Base-by-base conservation (phyloP, 1,284 basidiomycete species). In the Exobasidium rhododendri region DNA sequence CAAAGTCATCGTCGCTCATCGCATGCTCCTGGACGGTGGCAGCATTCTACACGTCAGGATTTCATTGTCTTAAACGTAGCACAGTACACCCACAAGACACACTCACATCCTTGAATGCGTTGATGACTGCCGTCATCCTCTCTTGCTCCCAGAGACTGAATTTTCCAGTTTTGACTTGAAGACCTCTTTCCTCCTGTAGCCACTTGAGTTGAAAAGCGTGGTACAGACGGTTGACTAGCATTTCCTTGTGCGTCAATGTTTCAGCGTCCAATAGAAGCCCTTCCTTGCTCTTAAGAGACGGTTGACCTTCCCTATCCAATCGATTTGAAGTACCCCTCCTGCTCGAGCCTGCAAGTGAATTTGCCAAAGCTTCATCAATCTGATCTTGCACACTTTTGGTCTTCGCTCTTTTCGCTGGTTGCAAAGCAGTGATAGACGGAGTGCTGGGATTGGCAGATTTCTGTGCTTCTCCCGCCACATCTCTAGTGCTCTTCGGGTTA, bases 121-220 rank as follows among this genome's bases (percentile, higher is more conserved):
- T 22, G 22, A 50, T 1, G 14, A 30, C 7, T 11, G 30, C 20
- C 17, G 26, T 47, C 22, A 49, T 61, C 13, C 13, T n/a, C 17
- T 49, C 58, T 13, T 40, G 26, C 54, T 62, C 61, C 17, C 40
- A 28, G 22, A 28, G 28, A n/a, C 43, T 49, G 43, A 62, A 62
- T 7, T 14, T 22, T 1, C 61, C 56, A 14, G 17, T 17, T 24
- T 59, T 50, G 43, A 35, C 22, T 30, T 28, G 40, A 13, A 62
- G 32, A 50, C 61, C 47, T 13, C 32, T n/a, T 6, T 50, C 61
- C 22, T 62, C 61, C n/a, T 45, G 28, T 1, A 62, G 45, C 61
- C 61, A 62, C 35, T 50, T 58, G 55, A 62, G 32, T 29, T 62
- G 61, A 22, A 49, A 31, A 2, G 54, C 49, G 26, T 50, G 29